phyloP scores from a whole-genome alignment of 331 rosid species.

The Spiraea crenata region DNA sequence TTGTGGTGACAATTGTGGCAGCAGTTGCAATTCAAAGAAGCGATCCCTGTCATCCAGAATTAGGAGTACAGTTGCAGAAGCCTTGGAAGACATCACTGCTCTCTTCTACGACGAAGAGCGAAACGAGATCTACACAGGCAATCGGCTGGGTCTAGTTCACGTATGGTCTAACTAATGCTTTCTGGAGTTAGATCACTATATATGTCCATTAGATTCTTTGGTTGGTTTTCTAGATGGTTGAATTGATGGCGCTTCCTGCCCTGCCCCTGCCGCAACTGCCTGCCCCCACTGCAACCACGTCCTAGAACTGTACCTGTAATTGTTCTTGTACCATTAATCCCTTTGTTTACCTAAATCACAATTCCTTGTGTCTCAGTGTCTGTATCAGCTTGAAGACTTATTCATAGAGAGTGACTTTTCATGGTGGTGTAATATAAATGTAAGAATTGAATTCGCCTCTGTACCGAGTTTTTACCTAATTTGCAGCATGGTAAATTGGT shows the following conservation, averaged over 20 bases:
- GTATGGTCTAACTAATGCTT: constrained; percentile 90
- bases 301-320: constrained; percentile 18
- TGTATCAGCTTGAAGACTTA: constrained; percentile 32
- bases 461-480: neutral
- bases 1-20: constrained; percentile 44
- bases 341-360: constrained; percentile 26
- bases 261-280: neutral
- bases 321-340: constrained; percentile 10
- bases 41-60: constrained; percentile 46
- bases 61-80: constrained; percentile 93
- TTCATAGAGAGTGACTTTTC: constrained; percentile 28
- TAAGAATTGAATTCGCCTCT: neutral
- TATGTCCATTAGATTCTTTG: constrained; percentile 27
- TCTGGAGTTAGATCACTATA: constrained; percentile 6
- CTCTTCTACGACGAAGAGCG: constrained; percentile 98
- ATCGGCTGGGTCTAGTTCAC: constrained; percentile 89
- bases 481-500: neutral
- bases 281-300: constrained; percentile 33
- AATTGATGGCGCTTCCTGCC: constrained; percentile 24
- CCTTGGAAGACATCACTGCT: constrained; percentile 97
- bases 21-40: constrained; percentile 54
- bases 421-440: constrained; percentile 27
- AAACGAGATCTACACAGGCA: constrained; percentile 93
- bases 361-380: constrained; percentile 9
- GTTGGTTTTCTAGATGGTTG: constrained; percentile 34